Evolutionary conservation across 371 early-diverging fungal species (phyloP).

Genomic region (Syncephalastrum contaminatum): DNA sequence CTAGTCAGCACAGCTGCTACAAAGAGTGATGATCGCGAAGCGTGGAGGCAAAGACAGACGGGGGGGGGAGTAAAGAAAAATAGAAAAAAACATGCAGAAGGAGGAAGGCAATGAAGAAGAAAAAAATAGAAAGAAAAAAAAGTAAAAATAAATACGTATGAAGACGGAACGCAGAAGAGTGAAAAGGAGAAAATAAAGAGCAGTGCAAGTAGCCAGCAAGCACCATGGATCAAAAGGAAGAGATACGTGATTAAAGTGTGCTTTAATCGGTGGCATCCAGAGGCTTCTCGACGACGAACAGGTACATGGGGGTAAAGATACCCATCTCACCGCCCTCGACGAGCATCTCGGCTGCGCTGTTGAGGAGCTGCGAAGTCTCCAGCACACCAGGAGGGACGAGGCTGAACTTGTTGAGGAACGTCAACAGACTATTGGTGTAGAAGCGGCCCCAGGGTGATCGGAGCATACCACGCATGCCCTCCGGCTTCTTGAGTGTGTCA

Average conservation of each 20-base stretch:
- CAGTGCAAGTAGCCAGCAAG: too few relatives aligned
- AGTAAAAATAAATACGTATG: too few relatives aligned
- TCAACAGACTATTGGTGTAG: constrained; percentile 62
- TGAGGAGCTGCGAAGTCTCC: constrained; percentile 68
- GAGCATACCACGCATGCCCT: constrained; percentile 53
- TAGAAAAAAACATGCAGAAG: too few relatives aligned
- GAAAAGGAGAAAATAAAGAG: too few relatives aligned
- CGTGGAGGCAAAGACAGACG: too few relatives aligned
- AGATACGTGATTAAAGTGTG: not conserved
- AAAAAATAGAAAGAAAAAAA: too few relatives aligned
- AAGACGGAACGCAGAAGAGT: too few relatives aligned
- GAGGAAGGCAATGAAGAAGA: too few relatives aligned
- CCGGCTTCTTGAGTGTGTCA: constrained; percentile 48
- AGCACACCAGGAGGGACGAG: constrained; percentile 70
- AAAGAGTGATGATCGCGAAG: too few relatives aligned
- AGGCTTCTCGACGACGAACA: constrained; percentile 77
- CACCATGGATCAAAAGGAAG: not conserved
- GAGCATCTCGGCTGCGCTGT: constrained; percentile 69
- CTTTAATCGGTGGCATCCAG: constrained; percentile 15
- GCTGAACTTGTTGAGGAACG: constrained; percentile 61
- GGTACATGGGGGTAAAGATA: constrained; percentile 84
- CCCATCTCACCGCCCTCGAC: constrained; percentile 70
- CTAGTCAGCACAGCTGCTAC: too few relatives aligned
- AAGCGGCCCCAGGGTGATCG: constrained; percentile 49
- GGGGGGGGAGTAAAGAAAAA: too few relatives aligned